phyloP scores from a whole-genome alignment of 768 basidiomycete genomes.

The Amanita jacksonii region DNA sequence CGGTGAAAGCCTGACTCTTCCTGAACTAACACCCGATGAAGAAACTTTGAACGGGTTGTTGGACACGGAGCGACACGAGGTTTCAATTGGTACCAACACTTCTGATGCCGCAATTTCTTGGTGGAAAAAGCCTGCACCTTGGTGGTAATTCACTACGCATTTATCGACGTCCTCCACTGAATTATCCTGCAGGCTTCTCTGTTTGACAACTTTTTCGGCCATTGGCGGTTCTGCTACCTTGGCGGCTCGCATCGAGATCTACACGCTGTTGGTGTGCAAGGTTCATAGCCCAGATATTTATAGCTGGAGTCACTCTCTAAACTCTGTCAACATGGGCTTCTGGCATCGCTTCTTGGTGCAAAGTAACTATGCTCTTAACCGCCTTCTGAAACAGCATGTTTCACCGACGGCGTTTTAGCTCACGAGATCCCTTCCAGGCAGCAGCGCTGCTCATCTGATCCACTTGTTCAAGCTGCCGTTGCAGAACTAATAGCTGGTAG shows the following conservation, averaged over 20 bases:
- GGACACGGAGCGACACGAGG: too few species aligned
- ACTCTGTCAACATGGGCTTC: not conserved
- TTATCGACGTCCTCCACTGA: not conserved
- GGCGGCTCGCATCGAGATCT: constrained; percentile 67
- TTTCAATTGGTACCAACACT: too few species aligned
- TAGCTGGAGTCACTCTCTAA: constrained; percentile 14
- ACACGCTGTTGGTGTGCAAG: constrained; percentile 65
- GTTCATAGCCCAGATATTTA: constrained; percentile 53
- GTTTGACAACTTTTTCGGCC: constrained; percentile 41
- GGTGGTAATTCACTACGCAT: constrained; percentile 1
- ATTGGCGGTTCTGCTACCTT: constrained; percentile 47
- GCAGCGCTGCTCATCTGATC: constrained; percentile 50
- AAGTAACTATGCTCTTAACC: not conserved
- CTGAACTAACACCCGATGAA: too few species aligned
- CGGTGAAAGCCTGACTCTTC: too few species aligned
- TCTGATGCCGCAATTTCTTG: not conserved
- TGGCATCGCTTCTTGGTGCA: not conserved
- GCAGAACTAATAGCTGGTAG: constrained; percentile 55
- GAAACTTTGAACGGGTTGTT: too few species aligned
- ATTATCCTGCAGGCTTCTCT: constrained; percentile 41
- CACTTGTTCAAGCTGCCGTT: constrained; percentile 62
- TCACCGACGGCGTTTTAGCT: not conserved
- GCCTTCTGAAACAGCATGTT: too few species aligned
- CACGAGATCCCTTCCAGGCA: constrained; percentile 8
- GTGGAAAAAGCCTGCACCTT: constrained; percentile 4